Conservation (phyloP, 2,329 filamentous ascomycete genomes). For the Calcarisporium arbuscula region DNA sequence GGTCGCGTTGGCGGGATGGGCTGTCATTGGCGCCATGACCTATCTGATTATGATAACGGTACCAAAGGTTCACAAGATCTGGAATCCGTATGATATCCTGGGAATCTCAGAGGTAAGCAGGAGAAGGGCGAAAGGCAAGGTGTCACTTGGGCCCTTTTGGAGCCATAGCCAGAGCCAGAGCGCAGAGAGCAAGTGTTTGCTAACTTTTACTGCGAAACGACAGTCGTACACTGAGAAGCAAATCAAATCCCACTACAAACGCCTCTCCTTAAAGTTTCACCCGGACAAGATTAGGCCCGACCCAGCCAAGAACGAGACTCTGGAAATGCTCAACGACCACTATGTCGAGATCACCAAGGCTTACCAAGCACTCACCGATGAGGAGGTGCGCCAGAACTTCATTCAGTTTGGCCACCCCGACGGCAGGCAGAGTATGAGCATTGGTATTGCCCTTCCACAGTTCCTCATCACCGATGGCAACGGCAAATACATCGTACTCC, state of each 20-base stretch:
- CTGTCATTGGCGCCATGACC: conserved; percentile 79
- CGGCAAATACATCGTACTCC: conserved; percentile 87
- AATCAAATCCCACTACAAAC: conserved; percentile 88
- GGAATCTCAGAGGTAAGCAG: conserved; percentile 68
- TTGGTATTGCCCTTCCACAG: conserved; percentile 90
- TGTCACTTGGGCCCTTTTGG: too few species aligned
- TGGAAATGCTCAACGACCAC: conserved; percentile 74
- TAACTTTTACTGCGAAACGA: conserved; percentile 3
- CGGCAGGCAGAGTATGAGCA: conserved; percentile 96
- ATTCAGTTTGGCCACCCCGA: conserved; percentile 94
- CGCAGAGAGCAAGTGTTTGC: too few species aligned
- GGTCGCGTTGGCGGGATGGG: conserved; percentile 71
- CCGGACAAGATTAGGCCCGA: conserved; percentile 90
- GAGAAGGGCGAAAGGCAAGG: too few species aligned
- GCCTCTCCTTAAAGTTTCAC: conserved; percentile 78
- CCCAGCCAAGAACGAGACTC: conserved; percentile 78
- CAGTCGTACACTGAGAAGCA: conserved; percentile 78
- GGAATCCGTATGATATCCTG: conserved; percentile 95
- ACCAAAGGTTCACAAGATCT: conserved; percentile 66
- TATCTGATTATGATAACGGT: conserved; percentile 83
- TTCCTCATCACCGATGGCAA: conserved; percentile 90
- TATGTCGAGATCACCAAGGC: conserved; percentile 97
- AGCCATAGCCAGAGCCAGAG: too few species aligned
- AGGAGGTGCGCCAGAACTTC: conserved; percentile 95
- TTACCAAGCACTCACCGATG: conserved; percentile 95